Percentiles rank a stretch among this genome's conserved stretches.
These are phyloP conservation scores for Penicillium frequentans DNA, from an alignment of 2,329 filamentous ascomycete genomes.

Conservation along the genomic window DNA sequence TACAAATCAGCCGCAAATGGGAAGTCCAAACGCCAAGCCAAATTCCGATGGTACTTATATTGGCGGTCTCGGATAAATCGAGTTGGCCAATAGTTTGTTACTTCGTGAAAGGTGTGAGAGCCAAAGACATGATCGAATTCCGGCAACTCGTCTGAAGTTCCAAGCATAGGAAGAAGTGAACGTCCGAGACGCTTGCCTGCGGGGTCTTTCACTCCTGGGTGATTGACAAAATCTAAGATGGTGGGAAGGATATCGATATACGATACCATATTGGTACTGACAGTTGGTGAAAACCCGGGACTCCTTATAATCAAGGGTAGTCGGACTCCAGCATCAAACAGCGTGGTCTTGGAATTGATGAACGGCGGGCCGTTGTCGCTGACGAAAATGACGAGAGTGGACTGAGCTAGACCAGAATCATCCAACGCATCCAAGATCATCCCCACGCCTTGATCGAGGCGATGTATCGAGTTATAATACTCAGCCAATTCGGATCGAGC, in stretches of 20 bases:
- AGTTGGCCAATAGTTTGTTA: constrained; percentile 54
- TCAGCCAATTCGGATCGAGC: constrained; percentile 45
- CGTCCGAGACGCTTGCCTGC: constrained; percentile 28
- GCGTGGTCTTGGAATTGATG: constrained; percentile 53
- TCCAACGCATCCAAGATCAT: constrained; percentile 40
- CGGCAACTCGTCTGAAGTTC: constrained; percentile 12
- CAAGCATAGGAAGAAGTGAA: constrained; percentile 43
- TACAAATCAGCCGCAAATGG: constrained; percentile 52
- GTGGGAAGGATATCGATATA: constrained; percentile 51
- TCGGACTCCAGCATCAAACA: constrained; percentile 50
- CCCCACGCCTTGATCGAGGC: constrained; percentile 46
- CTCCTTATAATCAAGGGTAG: constrained; percentile 45
- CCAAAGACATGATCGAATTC: constrained; percentile 44
- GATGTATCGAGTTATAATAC: constrained; percentile 46
- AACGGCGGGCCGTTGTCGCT: constrained; percentile 54
- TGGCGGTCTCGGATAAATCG: constrained; percentile 44
- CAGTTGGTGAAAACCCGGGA: constrained; percentile 28
- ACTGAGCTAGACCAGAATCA: constrained; percentile 25
- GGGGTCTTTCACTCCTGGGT: constrained; percentile 5
- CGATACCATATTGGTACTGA: constrained; percentile 49
- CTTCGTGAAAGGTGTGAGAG: constrained; percentile 55
- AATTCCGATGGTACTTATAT: constrained; percentile 55
- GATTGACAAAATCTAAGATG: constrained; percentile 41
- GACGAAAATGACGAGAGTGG: constrained; percentile 48
- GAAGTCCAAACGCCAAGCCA: constrained; percentile 52